Evolutionary conservation across 116 monocot genomes (phyloP).

Genomic region (Papilionanthe hybrid): DNA sequence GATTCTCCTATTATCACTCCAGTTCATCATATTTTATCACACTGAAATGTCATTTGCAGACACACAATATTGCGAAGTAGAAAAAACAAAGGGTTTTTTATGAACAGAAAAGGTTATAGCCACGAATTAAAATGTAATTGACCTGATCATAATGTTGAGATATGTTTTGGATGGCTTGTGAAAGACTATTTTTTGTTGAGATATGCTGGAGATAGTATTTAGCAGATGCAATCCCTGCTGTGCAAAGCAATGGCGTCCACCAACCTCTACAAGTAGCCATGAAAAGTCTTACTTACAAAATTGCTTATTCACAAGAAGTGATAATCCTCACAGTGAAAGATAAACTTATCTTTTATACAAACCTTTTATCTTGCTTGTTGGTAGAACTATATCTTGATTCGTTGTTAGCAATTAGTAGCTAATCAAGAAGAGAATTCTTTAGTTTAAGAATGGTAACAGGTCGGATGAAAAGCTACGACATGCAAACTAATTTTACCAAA

Average conservation of each 20-base stretch:
- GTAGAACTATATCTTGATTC: slow-evolving; percentile 37
- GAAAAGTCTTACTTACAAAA: neutral
- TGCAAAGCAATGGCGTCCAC: slow-evolving; percentile 86
- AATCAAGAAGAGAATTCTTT: slow-evolving; percentile 2
- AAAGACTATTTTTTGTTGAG: slow-evolving; percentile 63
- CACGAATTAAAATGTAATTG: slow-evolving; percentile 6
- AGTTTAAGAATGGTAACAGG: neutral
- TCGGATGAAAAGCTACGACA: neutral
- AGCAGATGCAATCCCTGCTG: slow-evolving; percentile 69
- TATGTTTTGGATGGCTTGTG: slow-evolving; percentile 78
- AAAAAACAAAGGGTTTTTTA: neutral
- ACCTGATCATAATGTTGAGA: slow-evolving; percentile 99
- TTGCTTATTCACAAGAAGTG: neutral
- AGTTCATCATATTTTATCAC: too few species aligned
- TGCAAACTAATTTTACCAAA: slow-evolving; percentile 25
- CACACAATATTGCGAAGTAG: neutral
- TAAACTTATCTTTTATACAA: neutral
- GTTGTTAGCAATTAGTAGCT: slow-evolving; percentile 85
- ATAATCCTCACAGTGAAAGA: neutral
- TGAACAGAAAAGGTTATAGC: neutral
- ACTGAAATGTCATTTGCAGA: neutral
- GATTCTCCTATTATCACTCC: too few species aligned
- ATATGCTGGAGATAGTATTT: slow-evolving; percentile 70
- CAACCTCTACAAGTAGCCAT: slow-evolving; percentile 50
- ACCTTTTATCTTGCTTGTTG: slow-evolving; percentile 45